Evolutionary conservation across 371 early-diverging fungal species (phyloP), one percentile per base, ranked within the genome.

Genomic region (Mortierella sp.): DNA sequence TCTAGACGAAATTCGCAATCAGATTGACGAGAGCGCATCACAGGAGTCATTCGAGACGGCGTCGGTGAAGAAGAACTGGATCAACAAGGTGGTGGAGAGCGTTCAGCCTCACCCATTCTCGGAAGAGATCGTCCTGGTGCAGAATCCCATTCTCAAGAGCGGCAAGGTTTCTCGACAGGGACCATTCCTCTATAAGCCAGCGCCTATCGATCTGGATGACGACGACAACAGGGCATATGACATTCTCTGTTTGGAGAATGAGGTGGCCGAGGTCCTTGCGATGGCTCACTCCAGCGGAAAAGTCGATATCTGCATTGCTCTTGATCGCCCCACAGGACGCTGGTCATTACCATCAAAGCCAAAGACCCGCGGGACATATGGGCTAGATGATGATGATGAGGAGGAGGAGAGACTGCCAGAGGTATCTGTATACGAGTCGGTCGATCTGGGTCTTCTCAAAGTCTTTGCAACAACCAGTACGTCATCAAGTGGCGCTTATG

Each of bases 141-240:
- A 51, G 74, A 79, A 56, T 4, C 86, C 87, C 65, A 21, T 56
- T n/a, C 74, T 79, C 48, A 76, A 60, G 14, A 58, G 72, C 14
- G 78, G 56, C 14, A 38, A 63, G 21, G 65, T 71, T 3, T 58
- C 80, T 14, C 76, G 82, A 41, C 88, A 88, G 48, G 91, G 91
- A 3, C 91, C 91, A 41, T 89, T 87, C 78, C 79, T 87, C 24
- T 78, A 86, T 24, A 88, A 86, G 38, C 91, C 91, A 14, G 75
- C 83, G 1, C 89, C 90, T 1, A 56, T 78, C 6, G 88, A 84
- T 43, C 60, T 88, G 43, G 87, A 88, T 3, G 88, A 87, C 27
- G 79, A 83, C 51, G 78, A 81, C 27, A 82, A 83, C 56, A 81
- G 77, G 27, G 90, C 89, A 0, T 81, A 80, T 44, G 91, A 91